These are phyloP conservation scores for Botryosphaeria dothidea DNA, from an alignment of 2,329 filamentous ascomycete genomes.

Conservation along the genomic window DNA sequence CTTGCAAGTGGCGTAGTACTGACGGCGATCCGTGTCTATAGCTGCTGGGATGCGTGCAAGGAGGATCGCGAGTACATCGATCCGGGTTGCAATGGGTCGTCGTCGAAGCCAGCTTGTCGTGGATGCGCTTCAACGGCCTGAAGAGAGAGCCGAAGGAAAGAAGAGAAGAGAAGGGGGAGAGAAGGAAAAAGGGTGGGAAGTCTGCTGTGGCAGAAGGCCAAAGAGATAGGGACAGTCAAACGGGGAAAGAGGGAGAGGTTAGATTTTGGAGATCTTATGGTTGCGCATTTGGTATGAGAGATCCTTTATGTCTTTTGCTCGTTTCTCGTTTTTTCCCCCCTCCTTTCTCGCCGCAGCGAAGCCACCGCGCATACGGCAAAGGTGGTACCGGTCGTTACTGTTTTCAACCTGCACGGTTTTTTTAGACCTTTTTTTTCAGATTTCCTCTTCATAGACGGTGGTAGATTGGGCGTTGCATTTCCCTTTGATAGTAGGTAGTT, in stretches of 20 bases:
- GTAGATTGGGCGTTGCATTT: neutral
- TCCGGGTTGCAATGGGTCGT: neutral
- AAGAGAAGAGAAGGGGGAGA: neutral
- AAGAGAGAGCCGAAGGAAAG: neutral
- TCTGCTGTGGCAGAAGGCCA: no score
- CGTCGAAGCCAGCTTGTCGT: neutral
- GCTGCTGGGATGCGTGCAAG: neutral
- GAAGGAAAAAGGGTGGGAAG: no score
- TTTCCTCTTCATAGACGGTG: neutral
- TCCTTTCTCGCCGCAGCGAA: no score
- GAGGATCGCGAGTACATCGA: neutral
- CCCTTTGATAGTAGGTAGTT: neutral
- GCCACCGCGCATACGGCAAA: no score
- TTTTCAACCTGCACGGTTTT: neutral
- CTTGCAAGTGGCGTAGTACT: no score
- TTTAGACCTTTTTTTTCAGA: neutral
- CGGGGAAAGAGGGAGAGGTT: neutral
- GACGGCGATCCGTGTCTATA: no score
- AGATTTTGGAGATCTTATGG: neutral
- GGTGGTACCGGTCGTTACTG: neutral
- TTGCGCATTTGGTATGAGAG: no score
- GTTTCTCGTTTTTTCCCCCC: neutral
- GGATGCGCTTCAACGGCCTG: neutral
- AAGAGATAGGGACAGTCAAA: neutral
- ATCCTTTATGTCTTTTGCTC: neutral